Evolutionary conservation across 441 rosid species (phyloP).

Genomic region (Theobroma grandiflorum): DNA sequence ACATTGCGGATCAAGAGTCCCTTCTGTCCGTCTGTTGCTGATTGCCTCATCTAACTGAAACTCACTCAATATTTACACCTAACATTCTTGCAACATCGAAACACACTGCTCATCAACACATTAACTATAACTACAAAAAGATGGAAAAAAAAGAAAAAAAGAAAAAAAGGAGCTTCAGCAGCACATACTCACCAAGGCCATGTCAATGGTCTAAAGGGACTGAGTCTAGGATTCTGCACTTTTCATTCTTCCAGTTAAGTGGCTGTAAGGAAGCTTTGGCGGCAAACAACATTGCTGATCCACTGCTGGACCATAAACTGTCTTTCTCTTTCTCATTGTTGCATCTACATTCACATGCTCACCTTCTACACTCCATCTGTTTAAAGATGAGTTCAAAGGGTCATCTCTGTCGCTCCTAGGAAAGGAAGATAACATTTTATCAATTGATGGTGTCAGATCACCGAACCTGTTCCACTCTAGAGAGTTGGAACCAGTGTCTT

Average conservation of each 20-base stretch:
- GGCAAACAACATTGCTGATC: conserved; percentile 45
- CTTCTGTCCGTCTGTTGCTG: conserved; percentile 23
- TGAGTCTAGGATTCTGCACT: conserved; percentile 38
- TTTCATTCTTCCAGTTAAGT: conserved; percentile 35
- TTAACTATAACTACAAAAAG: neutral
- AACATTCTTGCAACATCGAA: conserved; percentile 26
- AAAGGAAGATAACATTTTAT: conserved; percentile 29
- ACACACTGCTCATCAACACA: conserved; percentile 34
- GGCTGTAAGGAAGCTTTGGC: conserved; percentile 43
- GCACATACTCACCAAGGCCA: conserved; percentile 30
- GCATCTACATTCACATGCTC: conserved; percentile 26
- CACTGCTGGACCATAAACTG: conserved; percentile 37
- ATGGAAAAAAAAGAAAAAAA: neutral
- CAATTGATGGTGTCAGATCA: conserved; percentile 29
- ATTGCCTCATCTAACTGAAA: conserved; percentile 30
- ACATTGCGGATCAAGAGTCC: conserved; percentile 29
- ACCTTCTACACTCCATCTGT: conserved; percentile 26
- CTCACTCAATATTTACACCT: conserved; percentile 42
- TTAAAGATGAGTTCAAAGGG: conserved; percentile 30
- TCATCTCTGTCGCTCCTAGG: conserved; percentile 23
- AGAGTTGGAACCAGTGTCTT: conserved; percentile 31
- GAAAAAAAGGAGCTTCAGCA: conserved; percentile 30
- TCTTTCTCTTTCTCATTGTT: conserved; percentile 47
- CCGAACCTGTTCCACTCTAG: conserved; percentile 40
- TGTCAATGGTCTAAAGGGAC: conserved; percentile 35